These are phyloP conservation scores for Eucalyptus caleyi DNA, from an alignment of 345 rosid genomes.

Conservation along the genomic window DNA sequence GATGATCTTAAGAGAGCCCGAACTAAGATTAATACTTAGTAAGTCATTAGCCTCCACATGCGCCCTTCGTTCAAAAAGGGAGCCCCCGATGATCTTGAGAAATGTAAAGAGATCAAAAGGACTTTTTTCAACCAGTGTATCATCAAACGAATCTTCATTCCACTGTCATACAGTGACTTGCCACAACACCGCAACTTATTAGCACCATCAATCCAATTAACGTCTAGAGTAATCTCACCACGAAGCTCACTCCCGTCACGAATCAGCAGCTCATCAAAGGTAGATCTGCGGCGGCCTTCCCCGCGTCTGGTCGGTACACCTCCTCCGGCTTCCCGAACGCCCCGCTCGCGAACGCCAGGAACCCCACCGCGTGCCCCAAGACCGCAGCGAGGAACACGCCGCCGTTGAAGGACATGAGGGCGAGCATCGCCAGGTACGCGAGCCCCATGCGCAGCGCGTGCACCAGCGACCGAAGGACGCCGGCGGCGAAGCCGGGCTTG, in stretches of 20 bases:
- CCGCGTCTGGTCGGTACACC: neutral
- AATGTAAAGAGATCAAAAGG: neutral
- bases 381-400: slow-evolving; percentile 68
- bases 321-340: slow-evolving; percentile 7
- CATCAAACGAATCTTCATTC: neutral
- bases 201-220: neutral
- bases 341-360: slow-evolving; percentile 46
- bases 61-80: too few species aligned
- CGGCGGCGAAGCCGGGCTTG: slow-evolving; percentile 10
- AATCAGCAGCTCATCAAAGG: slow-evolving; percentile 17
- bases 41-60: fast-evolving
- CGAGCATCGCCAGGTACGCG: slow-evolving; percentile 60
- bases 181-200: neutral
- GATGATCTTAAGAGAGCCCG: fast-evolving
- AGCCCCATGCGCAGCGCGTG: slow-evolving; percentile 42
- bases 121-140: neutral
- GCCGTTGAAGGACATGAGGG: slow-evolving; percentile 79
- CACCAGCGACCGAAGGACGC: slow-evolving; percentile 31
- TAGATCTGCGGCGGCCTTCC: neutral
- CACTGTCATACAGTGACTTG: neutral
- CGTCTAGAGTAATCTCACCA: neutral
- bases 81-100: neutral
- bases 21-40: too few species aligned
- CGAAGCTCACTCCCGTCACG: neutral
- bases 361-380: slow-evolving; percentile 54